Base-by-base conservation (phyloP, 1,139 yeast genomes). In the Pichia sp. region DNA sequence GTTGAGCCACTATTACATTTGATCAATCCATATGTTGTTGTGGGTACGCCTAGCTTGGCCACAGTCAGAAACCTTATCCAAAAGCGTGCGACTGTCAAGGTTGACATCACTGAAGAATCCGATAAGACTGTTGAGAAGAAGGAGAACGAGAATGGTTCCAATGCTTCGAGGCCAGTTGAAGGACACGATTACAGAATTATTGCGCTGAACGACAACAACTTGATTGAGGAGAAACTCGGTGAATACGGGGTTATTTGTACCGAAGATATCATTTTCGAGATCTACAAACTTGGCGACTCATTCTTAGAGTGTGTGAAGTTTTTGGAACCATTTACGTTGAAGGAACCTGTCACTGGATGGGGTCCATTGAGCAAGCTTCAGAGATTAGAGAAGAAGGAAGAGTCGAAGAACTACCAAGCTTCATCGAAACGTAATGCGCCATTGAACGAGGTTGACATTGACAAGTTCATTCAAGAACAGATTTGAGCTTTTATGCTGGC, bases 211-310 rank as follows among this genome's bases (percentile, higher is more conserved):
- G 89, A 85, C 70, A 87, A 87, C 72, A 84, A 81, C 63, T 72
- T 82, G 47, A 85, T 87, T 51, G 95, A 87, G 72, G 90, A 86
- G 64, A 74, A 76, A 65, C 76, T 87, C 59, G 92, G 88, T 34
- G 82, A 82, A 42, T 72, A 75, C 55, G 93, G 93, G 16, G 75
- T 85, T 59, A 82, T 87, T 61, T 87, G 95, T 79, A 79, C 85
- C 45, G 95, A 87, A 72, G 95, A 87, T 70, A 75, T 87, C 57
- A 80, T 87, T 55, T 89, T 84, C 66, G 93, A 87, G 70, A 75
- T 87, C 55, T 77, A 75, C 43, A 70, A 82, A 19, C 67, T 85
- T 62, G 86, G 89, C 30, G 87, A 81, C 40, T 73, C 78, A 60
- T 87, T 87, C 72, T 79, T 82, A 61, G 70, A 71, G 38, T 81